Evolutionary conservation across 352 stramenopile genomes (phyloP).

Genomic region (Globisporangium middletonii): DNA sequence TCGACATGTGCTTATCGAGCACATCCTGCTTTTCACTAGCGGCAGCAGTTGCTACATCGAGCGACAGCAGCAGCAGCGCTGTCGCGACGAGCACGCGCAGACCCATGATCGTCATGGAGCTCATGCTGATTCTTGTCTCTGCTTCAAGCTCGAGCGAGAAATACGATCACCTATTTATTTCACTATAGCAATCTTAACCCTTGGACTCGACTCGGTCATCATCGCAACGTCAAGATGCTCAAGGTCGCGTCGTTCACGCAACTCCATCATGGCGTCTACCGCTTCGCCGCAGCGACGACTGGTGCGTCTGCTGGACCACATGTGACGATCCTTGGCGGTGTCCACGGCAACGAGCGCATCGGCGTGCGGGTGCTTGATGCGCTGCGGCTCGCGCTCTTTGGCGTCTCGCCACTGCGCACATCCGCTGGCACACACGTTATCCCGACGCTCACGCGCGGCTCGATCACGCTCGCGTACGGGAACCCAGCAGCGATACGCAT

Average conservation of each 20-base stretch:
- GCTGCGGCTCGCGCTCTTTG: slow-evolving; percentile 42
- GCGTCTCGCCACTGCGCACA: slow-evolving; percentile 14
- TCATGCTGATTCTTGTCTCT: too few species aligned
- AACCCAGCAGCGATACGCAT: slow-evolving; percentile 48
- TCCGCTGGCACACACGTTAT: slow-evolving; percentile 10
- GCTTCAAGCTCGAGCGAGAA: too few species aligned
- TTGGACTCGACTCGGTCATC: too few species aligned
- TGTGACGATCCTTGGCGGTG: slow-evolving; percentile 58
- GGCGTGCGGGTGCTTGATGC: slow-evolving; percentile 53
- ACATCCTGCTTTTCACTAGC: slow-evolving; percentile 15
- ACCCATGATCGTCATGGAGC: too few species aligned
- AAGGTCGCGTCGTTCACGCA: slow-evolving; percentile 16
- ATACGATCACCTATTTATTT: too few species aligned
- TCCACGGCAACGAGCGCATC: slow-evolving; percentile 77
- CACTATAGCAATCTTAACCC: too few species aligned
- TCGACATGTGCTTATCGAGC: slow-evolving; percentile 63
- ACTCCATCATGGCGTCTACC: slow-evolving; percentile 38
- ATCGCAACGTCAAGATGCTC: too few species aligned
- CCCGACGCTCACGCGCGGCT: slow-evolving; percentile 27
- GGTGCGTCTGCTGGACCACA: slow-evolving; percentile 15
- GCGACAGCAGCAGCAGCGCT: not conserved
- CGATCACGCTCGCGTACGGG: slow-evolving; percentile 57
- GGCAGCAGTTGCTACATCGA: not conserved
- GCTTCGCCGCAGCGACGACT: slow-evolving; percentile 19
- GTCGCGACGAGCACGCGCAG: too few species aligned